phyloP scores from a whole-genome alignment of 495 filamentous ascomycete genomes.

The Antarctomyces pellizariae region DNA sequence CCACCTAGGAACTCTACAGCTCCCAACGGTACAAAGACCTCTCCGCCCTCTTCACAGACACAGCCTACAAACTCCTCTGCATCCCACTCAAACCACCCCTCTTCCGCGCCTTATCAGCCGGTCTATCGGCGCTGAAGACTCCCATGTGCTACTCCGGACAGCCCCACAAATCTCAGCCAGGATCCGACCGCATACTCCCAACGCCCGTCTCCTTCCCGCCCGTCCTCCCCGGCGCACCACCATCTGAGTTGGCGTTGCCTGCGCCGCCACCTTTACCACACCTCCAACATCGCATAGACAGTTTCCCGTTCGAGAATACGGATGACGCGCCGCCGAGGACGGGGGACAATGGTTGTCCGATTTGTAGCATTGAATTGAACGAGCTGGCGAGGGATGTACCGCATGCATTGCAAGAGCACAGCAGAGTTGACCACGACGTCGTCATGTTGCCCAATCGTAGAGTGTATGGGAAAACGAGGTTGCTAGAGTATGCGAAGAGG shows the following conservation, averaged over 20 bases:
- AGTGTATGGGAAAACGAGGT: constrained; percentile 54
- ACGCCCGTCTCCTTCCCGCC: constrained; percentile 8
- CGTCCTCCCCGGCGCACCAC: constrained; percentile 10
- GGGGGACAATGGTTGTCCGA: constrained; percentile 92
- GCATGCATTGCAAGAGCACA: constrained; percentile 86
- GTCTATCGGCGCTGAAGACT: constrained; percentile 85
- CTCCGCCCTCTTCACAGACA: constrained; percentile 60
- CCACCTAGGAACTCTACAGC: constrained; percentile 43
- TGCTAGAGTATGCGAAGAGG: constrained; percentile 58
- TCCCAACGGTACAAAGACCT: constrained; percentile 47
- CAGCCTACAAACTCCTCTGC: constrained; percentile 70
- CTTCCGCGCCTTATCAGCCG: constrained; percentile 75
- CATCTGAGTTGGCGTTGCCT: constrained; percentile 9
- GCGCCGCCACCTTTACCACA: constrained; percentile 16
- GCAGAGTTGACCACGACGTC: constrained; percentile 67
- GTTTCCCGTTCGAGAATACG: too few relatives aligned
- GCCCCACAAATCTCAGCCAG: constrained; percentile 8
- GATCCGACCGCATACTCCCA: constrained; percentile 24
- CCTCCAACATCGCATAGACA: too few relatives aligned
- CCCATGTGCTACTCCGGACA: constrained; percentile 62
- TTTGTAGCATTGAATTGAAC: constrained; percentile 87
- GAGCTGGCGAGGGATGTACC: constrained; percentile 70
- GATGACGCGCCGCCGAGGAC: too few relatives aligned
- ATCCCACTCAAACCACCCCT: constrained; percentile 67
- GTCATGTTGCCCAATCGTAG: constrained; percentile 71